Evolutionary conservation across 768 basidiomycete genomes (phyloP), one percentile per base, ranked within the genome.

Genomic region (Podaxis sp.): DNA sequence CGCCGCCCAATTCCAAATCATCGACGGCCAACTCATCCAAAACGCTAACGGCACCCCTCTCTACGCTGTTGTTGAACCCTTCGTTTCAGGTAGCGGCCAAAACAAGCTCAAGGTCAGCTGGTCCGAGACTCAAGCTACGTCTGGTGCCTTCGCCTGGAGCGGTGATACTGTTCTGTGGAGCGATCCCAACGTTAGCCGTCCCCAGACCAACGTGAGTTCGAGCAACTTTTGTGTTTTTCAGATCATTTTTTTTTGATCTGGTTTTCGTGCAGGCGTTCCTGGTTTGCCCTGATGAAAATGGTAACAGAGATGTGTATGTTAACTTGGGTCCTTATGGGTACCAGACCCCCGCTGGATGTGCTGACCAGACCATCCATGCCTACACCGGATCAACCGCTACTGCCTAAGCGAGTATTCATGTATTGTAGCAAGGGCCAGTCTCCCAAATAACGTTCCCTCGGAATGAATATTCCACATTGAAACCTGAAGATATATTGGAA

Each of bases 121-220:
- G 82, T 73, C 76, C 18, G 73, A 71, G 27, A 77, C 77, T 2
- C 79, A 81, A 0, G 76, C 80, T 18, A 73, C 80, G 0, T 73
- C 76, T 5, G 81, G 76, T 11, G 78, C 76, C n/a, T 86, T 85
- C 67, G 71, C 73, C 35, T 86, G 78, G 70, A 80, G 77, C 59
- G 85, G 85, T 4, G 85, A 85, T 65, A 84, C 82, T 10, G 72
- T 86, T 40, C 79, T 82, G 64, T 86, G 85, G 85, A 81, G 75
- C 59, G 77, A 71, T 62, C 76, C 83, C 4, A 70, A 75, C 42
- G 78, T 85, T 58, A 67, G 70, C 46, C 69, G 85, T 47, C 83
- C 82, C 5, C 82, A 84, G 72, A 70, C 70, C 54, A 84, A 84
- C 62, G 82, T 82, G 55, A 66, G 80, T 71, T 42, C 9, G 40